Evolutionary conservation across 1,139 yeast genomes (phyloP).

Genomic region (Lodderomyces jiufengensis): DNA sequence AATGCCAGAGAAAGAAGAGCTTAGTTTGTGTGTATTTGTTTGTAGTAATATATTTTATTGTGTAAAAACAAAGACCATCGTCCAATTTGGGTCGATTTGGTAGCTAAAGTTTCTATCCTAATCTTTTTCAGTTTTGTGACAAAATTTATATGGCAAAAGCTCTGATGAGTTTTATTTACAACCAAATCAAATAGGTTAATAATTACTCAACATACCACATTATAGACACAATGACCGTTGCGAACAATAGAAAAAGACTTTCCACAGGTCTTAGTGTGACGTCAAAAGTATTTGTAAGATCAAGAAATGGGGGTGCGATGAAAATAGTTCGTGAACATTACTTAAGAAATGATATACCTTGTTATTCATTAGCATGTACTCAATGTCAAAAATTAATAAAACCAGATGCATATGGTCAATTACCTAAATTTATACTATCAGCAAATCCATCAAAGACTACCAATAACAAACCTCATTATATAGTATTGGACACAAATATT

Average conservation of each 20-base stretch:
- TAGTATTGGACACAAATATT: slow-evolving; percentile 85
- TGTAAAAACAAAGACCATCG: too few species aligned
- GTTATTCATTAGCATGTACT: slow-evolving; percentile 70
- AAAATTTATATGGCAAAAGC: too few species aligned
- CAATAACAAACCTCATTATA: slow-evolving; percentile 54
- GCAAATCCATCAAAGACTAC: slow-evolving; percentile 44
- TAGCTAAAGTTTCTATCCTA: too few species aligned
- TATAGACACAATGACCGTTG: slow-evolving; percentile 5
- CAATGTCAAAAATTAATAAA: slow-evolving; percentile 55
- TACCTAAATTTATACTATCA: slow-evolving; percentile 49
- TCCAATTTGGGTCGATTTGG: too few species aligned
- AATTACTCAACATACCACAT: neutral
- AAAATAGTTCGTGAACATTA: slow-evolving; percentile 94
- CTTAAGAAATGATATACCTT: slow-evolving; percentile 86
- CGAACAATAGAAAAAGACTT: slow-evolving; percentile 39
- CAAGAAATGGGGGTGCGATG: slow-evolving; percentile 85
- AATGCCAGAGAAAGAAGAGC: too few species aligned
- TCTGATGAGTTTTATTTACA: slow-evolving; percentile 5
- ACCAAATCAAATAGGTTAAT: neutral
- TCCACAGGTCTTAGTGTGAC: slow-evolving; percentile 66
- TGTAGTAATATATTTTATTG: too few species aligned
- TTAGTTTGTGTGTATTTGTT: too few species aligned
- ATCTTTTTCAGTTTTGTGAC: too few species aligned
- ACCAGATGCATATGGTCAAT: slow-evolving; percentile 54
- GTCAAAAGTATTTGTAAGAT: slow-evolving; percentile 88